Evolutionary conservation across 805 yeast species (phyloP).

Genomic region (Sugiyamaella americana): DNA sequence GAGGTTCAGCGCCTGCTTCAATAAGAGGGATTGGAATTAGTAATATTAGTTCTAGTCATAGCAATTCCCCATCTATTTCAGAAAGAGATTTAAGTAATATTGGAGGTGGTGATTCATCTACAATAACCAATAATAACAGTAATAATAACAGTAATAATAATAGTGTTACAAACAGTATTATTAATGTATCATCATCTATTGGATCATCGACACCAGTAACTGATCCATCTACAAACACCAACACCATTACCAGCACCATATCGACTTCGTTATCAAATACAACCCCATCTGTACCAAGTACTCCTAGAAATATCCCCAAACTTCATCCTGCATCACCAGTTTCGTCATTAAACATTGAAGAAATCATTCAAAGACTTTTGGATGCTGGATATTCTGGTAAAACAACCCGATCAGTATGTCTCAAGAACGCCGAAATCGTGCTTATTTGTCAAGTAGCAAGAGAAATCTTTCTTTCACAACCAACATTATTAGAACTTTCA

Average conservation of each 20-base stretch:
- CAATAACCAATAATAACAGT: neutral
- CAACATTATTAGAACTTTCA: conserved; percentile 77
- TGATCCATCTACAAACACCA: neutral
- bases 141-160: neutral
- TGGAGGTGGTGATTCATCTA: neutral
- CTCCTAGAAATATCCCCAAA: conserved; percentile 2
- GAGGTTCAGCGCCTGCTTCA: neutral
- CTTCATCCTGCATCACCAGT: conserved; percentile 15
- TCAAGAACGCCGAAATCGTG: conserved; percentile 85
- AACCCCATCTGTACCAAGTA: neutral
- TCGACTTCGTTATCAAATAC: conserved; percentile 4
- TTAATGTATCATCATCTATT: neutral
- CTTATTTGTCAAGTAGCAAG: conserved; percentile 81
- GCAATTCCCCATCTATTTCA: neutral
- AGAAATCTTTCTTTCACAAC: conserved; percentile 85
- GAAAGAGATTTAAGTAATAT: neutral
- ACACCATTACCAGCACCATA: neutral
- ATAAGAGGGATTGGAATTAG: neutral
- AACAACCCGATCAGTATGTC: conserved; percentile 80
- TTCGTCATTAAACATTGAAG: conserved; percentile 58
- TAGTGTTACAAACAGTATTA: neutral
- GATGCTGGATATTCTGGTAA: conserved; percentile 97
- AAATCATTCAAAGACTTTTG: conserved; percentile 78
- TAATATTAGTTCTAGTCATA: neutral
- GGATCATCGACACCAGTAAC: neutral